Base-by-base conservation (phyloP, 2,329 filamentous ascomycete species). In the Penicillium nordicum region DNA sequence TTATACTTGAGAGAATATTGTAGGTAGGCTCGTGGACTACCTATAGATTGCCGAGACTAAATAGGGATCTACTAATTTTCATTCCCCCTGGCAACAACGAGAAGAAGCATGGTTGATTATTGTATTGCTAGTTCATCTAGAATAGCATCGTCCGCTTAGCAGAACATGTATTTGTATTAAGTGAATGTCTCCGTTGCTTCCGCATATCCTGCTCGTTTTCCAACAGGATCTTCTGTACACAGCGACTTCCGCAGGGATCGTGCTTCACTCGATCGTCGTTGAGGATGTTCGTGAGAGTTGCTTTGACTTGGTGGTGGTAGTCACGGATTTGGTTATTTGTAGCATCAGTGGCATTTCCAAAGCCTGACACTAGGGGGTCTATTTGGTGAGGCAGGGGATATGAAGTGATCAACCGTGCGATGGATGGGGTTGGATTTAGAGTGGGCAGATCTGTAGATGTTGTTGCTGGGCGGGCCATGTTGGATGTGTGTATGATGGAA, bases 151-250 rank as follows among this genome's bases (percentile, higher is more conserved):
- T 50, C 36, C 29, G 36, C 36, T 46, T 52, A 14, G 41, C 27
- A 27, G 29, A 7, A 52, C 21, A 36, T 14, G 41, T 16, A 12
- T 34, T 23, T 14, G 41, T 16, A 12, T 34, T 23, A 21, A 55
- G 53, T 5, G 53, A 55, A 34, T 52, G 34, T 42, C 42, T 46
- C 10, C 53, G 53, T 36, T 52, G 48, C 21, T 50, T 50, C 27
- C 58, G 56, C 53, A 85, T 71, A 63, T 85, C 82, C 64, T 81
- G 80, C 65, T 86, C 83, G 21, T 83, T 84, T 63, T 85, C 82
- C 79, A 86, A 80, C 27, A 86, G 73, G 14, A 82, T 75, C 21
- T 79, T 77, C 69, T 85, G 83, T 34, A 85, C 81, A 80, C 82
- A 85, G 57, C 78, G 82, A 46, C 83, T 81, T 66, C 83, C 80